A percentile compares a stretch with the other conserved stretches of the same genome.
These are phyloP conservation scores for Schoenoplectus tabernaemontani DNA, from an alignment of 202 grass and related monocot genomes.

Conservation along the genomic window DNA sequence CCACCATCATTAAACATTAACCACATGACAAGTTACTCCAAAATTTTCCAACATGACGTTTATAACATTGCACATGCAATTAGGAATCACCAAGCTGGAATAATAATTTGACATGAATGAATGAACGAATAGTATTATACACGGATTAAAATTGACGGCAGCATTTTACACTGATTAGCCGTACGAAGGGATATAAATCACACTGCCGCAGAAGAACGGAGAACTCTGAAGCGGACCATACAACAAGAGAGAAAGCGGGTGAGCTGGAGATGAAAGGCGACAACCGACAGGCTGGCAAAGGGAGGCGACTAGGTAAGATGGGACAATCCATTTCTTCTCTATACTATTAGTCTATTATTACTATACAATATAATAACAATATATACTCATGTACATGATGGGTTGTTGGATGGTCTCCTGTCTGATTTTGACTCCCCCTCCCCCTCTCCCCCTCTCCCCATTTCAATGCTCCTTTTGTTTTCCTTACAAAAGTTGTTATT, in stretches of 20 bases:
- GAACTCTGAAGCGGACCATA: background rate
- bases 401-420: constrained; percentile 9
- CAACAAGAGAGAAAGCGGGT: background rate
- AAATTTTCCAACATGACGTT: background rate
- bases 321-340: background rate
- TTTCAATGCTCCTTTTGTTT: background rate
- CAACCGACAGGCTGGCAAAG: constrained; percentile 13
- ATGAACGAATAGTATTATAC: too few relatives aligned
- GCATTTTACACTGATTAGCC: background rate
- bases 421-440: background rate
- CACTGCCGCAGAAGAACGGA: background rate
- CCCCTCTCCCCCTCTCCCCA: background rate
- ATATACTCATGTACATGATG: background rate
- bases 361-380: too few relatives aligned
- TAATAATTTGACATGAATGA: background rate
- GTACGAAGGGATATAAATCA: background rate
- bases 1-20: background rate
- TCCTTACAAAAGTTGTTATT: too few relatives aligned
- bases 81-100: background rate
- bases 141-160: too few relatives aligned
- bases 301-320: background rate
- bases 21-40: background rate
- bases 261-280: constrained; percentile 11
- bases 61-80: background rate
- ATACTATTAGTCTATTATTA: too few relatives aligned